These are phyloP conservation scores for Ramaria sp. DNA, from an alignment of 768 basidiomycete genomes.

Conservation along the genomic window DNA sequence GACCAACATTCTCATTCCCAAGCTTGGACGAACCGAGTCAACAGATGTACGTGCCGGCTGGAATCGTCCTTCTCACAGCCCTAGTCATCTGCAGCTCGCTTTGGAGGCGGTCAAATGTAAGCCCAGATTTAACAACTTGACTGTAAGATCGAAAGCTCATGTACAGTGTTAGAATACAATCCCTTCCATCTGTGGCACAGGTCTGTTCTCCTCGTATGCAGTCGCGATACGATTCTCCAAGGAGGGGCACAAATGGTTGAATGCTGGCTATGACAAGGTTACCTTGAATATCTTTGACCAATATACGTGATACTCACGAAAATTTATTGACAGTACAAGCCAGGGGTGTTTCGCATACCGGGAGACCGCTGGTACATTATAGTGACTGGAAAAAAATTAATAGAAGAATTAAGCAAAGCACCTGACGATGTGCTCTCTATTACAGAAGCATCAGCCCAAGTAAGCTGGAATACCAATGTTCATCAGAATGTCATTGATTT, in stretches of 20 bases:
- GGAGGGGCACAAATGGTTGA: constrained; percentile 16
- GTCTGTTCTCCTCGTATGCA: constrained; percentile 9
- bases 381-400: constrained; percentile 20
- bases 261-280: constrained; percentile 23
- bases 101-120: not conserved
- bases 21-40: not conserved
- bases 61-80: not conserved
- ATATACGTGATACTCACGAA: not conserved
- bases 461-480: not conserved
- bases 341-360: constrained; percentile 31
- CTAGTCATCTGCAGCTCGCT: not conserved
- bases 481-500: not conserved
- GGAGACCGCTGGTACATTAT: constrained; percentile 34
- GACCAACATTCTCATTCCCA: not conserved
- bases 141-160: not conserved
- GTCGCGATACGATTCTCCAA: constrained; percentile 13
- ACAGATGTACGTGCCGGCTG: not conserved
- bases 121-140: not conserved
- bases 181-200: not conserved
- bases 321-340: constrained; percentile 13
- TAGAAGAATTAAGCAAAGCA: constrained; percentile 16
- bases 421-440: constrained; percentile 12
- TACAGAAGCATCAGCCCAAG: constrained; percentile 1
- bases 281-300: not conserved
- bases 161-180: not conserved